Conservation (phyloP, 192 early-diverging fungal genomes). For the Ambispora gerdemannii region DNA sequence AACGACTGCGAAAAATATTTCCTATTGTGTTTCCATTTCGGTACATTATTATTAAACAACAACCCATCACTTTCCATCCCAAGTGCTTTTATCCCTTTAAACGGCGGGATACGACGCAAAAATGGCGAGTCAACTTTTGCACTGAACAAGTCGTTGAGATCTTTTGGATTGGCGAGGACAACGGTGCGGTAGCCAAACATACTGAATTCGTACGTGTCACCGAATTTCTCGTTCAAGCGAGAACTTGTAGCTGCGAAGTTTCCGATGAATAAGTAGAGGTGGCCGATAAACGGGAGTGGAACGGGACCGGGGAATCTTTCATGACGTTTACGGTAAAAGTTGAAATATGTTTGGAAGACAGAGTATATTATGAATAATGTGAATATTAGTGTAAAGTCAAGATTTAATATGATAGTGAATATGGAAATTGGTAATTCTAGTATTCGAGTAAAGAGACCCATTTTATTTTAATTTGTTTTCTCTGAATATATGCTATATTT, state of each 20-base stretch:
- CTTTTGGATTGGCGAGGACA: constrained; percentile 1
- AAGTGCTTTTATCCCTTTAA: constrained; percentile 1
- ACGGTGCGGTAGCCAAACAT: constrained; percentile 17
- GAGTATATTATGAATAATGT: too few relatives aligned
- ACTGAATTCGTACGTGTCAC: constrained; percentile 5
- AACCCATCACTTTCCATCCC: constrained; percentile 28
- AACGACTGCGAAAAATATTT: constrained; percentile 28
- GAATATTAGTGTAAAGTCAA: too few relatives aligned
- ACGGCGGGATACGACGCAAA: constrained; percentile 5
- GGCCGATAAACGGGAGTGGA: constrained; percentile 10
- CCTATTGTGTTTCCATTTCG: constrained; percentile 26
- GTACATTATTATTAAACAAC: constrained; percentile 20
- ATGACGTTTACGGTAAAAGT: too few relatives aligned
- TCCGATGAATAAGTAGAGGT: constrained; percentile 6
- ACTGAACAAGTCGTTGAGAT: constrained; percentile 18
- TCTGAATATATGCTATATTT: too few relatives aligned
- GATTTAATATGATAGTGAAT: too few relatives aligned
- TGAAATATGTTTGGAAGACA: too few relatives aligned
- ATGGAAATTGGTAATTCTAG: too few relatives aligned
- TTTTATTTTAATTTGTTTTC: too few relatives aligned
- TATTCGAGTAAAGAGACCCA: too few relatives aligned
- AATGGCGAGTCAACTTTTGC: constrained; percentile 16
- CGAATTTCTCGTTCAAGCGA: constrained; percentile 18
- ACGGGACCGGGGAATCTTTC: neutral
- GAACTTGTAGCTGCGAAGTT: constrained; percentile 10